Evolutionary conservation across 148 eudicot species (phyloP).

Genomic region (Rhododendron simsii): DNA sequence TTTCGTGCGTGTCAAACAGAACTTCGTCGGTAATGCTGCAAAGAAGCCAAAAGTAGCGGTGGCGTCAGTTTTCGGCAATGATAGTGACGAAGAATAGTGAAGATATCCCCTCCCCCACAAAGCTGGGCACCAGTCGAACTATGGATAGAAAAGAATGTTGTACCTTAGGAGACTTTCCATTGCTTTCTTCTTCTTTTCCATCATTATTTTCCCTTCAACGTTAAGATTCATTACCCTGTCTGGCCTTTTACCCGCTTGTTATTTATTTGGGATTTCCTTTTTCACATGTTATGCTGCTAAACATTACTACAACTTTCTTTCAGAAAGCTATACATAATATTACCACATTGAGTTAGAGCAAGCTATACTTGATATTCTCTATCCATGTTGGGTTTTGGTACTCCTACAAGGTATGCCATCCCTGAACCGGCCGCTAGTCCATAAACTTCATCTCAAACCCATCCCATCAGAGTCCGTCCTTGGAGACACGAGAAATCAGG

Average conservation of each 20-base stretch:
- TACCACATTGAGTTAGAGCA: neutral
- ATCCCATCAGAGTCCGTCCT: neutral
- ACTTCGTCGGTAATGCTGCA: slow-evolving; percentile 27
- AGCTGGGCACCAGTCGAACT: neutral
- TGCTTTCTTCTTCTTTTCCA: neutral
- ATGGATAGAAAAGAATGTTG: neutral
- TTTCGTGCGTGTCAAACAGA: slow-evolving; percentile 31
- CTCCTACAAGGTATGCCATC: neutral
- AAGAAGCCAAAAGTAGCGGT: slow-evolving; percentile 79
- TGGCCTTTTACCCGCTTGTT: neutral
- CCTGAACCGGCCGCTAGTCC: neutral
- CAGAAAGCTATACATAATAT: neutral
- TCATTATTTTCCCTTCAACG: neutral
- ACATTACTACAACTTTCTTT: neutral
- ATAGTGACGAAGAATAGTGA: slow-evolving; percentile 68
- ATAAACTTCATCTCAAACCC: neutral
- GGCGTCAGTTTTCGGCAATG: slow-evolving; percentile 66
- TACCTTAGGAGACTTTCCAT: neutral
- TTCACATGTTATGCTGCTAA: neutral
- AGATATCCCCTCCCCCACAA: no score
- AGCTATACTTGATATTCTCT: neutral
- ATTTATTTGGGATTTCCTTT: neutral
- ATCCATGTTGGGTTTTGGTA: neutral
- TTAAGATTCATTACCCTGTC: neutral
- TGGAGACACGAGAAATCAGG: neutral